Conservation (phyloP, 2,329 filamentous ascomycete genomes). For the Chaetomiaceae sp. region DNA sequence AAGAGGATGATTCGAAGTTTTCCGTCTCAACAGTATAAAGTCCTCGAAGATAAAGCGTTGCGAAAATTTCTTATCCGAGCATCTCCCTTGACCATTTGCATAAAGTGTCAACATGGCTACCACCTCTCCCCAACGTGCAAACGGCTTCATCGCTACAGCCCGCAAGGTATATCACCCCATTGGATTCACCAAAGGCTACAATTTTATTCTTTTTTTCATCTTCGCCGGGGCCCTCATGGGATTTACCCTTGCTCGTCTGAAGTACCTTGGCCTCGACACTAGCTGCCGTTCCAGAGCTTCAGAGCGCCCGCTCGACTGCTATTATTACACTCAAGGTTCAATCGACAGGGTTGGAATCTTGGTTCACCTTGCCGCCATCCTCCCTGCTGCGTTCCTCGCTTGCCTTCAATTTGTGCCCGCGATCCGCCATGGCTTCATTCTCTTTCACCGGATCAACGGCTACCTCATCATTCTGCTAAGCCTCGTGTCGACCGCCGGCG, state of each 20-base stretch:
- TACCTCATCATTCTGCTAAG: slow-evolving; percentile 49
- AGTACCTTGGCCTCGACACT: slow-evolving; percentile 42
- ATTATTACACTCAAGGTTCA: slow-evolving; percentile 31
- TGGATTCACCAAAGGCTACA: slow-evolving; percentile 54
- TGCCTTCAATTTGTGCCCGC: slow-evolving; percentile 46
- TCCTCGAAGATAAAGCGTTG: no score
- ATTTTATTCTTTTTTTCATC: slow-evolving; percentile 50
- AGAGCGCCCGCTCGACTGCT: slow-evolving; percentile 33
- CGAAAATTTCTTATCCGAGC: no score
- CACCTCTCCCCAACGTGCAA: not conserved
- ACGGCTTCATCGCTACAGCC: not conserved
- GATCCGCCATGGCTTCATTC: slow-evolving; percentile 42
- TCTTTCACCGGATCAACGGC: slow-evolving; percentile 57
- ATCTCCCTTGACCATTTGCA: no score
- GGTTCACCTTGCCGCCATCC: slow-evolving; percentile 41
- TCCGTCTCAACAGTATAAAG: no score
- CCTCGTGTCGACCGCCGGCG: slow-evolving; percentile 41
- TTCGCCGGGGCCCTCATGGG: slow-evolving; percentile 42
- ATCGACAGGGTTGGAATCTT: slow-evolving; percentile 38
- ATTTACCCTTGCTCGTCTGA: slow-evolving; percentile 45
- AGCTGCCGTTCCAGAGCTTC: slow-evolving; percentile 25
- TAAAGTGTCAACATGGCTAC: slow-evolving; percentile 1
- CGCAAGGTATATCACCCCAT: slow-evolving; percentile 40
- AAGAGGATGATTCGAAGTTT: no score
- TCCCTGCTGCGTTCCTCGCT: slow-evolving; percentile 42